These are phyloP conservation scores for Albizia julibrissin DNA, from an alignment of 306 rosid genomes.

Conservation along the genomic window DNA sequence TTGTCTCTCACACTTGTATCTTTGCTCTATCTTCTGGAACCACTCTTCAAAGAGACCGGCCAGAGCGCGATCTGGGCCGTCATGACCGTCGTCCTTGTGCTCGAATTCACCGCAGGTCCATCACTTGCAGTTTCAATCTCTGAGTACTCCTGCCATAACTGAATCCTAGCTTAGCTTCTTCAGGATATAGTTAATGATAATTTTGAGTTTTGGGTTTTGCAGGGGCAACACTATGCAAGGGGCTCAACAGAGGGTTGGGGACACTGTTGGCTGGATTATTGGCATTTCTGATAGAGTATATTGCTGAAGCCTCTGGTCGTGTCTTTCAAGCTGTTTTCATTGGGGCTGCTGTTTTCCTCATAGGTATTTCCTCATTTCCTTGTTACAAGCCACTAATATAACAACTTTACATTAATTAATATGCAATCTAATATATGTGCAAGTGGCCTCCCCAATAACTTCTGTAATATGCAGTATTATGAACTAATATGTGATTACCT, in stretches of 20 bases:
- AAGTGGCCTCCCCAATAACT: no score
- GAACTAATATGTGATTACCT: no score
- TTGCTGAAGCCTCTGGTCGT: slow-evolving; percentile 47
- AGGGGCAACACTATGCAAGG: slow-evolving; percentile 97
- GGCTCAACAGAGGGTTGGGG: slow-evolving; percentile 89
- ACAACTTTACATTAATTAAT: no score
- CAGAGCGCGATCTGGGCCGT: slow-evolving; percentile 86
- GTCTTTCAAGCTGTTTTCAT: slow-evolving; percentile 59
- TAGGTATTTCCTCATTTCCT: slow-evolving; percentile 44
- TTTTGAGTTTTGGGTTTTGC: not conserved
- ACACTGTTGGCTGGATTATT: slow-evolving; percentile 74
- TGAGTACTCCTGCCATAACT: no score
- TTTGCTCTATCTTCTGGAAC: slow-evolving; percentile 66
- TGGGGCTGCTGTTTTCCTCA: slow-evolving; percentile 64
- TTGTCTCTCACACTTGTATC: slow-evolving; percentile 74
- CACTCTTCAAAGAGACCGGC: slow-evolving; percentile 67
- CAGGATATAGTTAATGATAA: no score
- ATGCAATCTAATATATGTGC: not conserved
- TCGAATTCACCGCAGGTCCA: slow-evolving; percentile 83
- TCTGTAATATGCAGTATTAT: no score
- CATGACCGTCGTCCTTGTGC: slow-evolving; percentile 93
- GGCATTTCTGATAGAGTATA: slow-evolving; percentile 61
- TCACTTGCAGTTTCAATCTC: no score
- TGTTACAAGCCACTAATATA: no score
- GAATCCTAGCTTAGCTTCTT: no score